Evolutionary conservation across 2,329 filamentous ascomycete species (phyloP).

Genomic region (Zalaria sp.): DNA sequence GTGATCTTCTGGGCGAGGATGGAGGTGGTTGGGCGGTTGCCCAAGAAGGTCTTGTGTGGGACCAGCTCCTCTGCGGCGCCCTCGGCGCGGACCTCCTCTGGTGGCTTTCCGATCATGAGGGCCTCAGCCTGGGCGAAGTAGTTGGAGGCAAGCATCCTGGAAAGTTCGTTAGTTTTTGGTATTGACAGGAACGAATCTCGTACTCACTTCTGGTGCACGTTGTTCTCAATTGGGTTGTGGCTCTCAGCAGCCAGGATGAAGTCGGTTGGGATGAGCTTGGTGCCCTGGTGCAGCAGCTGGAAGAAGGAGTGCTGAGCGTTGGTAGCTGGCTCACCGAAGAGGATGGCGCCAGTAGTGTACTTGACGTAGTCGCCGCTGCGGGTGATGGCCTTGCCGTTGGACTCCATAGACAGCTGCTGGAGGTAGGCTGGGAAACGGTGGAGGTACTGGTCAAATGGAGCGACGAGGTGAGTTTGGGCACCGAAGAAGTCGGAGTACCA

Average conservation of each 20-base stretch:
- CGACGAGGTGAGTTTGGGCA: slow-evolving; percentile 92
- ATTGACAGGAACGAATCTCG: no score
- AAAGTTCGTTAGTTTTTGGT: neutral
- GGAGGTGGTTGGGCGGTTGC: slow-evolving; percentile 91
- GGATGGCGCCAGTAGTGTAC: slow-evolving; percentile 90
- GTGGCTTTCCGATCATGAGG: slow-evolving; percentile 80
- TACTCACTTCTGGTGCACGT: slow-evolving; percentile 72
- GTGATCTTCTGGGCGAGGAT: slow-evolving; percentile 92
- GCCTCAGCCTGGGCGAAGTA: slow-evolving; percentile 83
- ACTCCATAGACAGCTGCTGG: slow-evolving; percentile 98
- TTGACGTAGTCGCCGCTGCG: slow-evolving; percentile 78
- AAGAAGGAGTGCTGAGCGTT: slow-evolving; percentile 99
- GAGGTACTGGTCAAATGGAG: slow-evolving; percentile 97
- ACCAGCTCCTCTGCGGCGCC: slow-evolving; percentile 61
- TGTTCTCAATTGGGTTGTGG: slow-evolving; percentile 86
- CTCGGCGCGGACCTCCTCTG: slow-evolving; percentile 65
- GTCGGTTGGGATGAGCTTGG: slow-evolving; percentile 95
- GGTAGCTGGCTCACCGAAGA: slow-evolving; percentile 96
- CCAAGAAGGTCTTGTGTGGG: slow-evolving; percentile 98
- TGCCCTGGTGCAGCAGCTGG: slow-evolving; percentile 97
- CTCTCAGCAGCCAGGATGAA: slow-evolving; percentile 95
- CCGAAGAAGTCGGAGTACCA: slow-evolving; percentile 99
- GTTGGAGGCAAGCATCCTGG: slow-evolving; percentile 72
- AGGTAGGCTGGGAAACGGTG: slow-evolving; percentile 98
- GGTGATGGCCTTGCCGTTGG: slow-evolving; percentile 94